These are phyloP conservation scores for Albatrellus sp. DNA, from an alignment of 1,284 basidiomycete species.

Conservation along the genomic window DNA sequence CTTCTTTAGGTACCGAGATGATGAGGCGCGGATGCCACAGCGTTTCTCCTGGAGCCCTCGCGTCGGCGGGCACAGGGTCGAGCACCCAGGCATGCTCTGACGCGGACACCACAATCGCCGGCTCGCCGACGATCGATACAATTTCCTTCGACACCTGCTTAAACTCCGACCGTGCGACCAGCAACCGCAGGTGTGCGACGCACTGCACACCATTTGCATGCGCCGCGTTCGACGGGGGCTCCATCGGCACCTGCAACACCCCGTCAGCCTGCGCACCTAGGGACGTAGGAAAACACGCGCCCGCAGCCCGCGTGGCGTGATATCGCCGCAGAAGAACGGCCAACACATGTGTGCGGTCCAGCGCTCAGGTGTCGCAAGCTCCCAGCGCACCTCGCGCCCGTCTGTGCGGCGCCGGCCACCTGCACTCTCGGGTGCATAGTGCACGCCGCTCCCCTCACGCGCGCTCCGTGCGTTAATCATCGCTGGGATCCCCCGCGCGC, in stretches of 20 bases:
- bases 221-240: slow-evolving; percentile 27
- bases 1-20: slow-evolving; percentile 19
- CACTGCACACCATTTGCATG: slow-evolving; percentile 37
- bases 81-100: slow-evolving; percentile 18
- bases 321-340: slow-evolving; percentile 66
- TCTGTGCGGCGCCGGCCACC: slow-evolving; percentile 44
- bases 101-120: slow-evolving; percentile 17
- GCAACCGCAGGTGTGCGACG: slow-evolving; percentile 32
- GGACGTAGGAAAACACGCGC: slow-evolving; percentile 22
- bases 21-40: slow-evolving; percentile 20
- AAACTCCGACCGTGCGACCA: slow-evolving; percentile 20
- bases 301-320: slow-evolving; percentile 44
- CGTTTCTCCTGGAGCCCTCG: slow-evolving; percentile 1
- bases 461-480: slow-evolving; percentile 40
- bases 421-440: slow-evolving; percentile 28
- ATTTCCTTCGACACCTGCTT: slow-evolving; percentile 22
- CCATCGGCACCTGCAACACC: slow-evolving; percentile 30
- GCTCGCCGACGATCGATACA: slow-evolving; percentile 32
- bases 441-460: slow-evolving; percentile 21
- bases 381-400: slow-evolving; percentile 43
- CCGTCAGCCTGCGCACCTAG: background rate
- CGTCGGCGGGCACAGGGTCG: slow-evolving; percentile 3
- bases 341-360: slow-evolving; percentile 15
- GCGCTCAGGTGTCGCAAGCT: slow-evolving; percentile 29
- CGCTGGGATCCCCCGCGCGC: slow-evolving; percentile 28